These are phyloP conservation scores for Ambrosia artemisiifolia DNA, from an alignment of 129 eudicot genomes.

Conservation along the genomic window DNA sequence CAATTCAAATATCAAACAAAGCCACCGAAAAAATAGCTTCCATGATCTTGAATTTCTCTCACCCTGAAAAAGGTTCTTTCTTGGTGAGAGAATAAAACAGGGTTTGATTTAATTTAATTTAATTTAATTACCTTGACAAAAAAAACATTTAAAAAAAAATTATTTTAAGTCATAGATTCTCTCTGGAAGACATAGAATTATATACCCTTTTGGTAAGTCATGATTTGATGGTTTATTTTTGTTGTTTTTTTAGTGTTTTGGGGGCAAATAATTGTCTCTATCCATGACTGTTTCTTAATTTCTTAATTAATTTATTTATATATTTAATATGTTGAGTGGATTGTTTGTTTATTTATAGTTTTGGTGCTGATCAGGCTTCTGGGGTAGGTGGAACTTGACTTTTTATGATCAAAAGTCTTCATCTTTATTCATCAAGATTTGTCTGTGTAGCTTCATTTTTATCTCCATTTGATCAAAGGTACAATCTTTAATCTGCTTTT, in stretches of 20 bases:
- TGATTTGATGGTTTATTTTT: slow-evolving; percentile 30
- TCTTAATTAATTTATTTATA: background rate
- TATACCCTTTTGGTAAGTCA: slow-evolving; percentile 30
- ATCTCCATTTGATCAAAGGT: slow-evolving; percentile 19
- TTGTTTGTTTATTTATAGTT: slow-evolving; percentile 7
- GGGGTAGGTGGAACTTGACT: slow-evolving; percentile 32
- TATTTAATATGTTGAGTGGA: slow-evolving; percentile 15
- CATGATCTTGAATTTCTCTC: slow-evolving; percentile 25
- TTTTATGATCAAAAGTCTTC: slow-evolving; percentile 18
- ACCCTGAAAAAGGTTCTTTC: slow-evolving; percentile 28
- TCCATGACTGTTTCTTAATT: slow-evolving; percentile 36
- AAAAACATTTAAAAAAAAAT: too few species aligned
- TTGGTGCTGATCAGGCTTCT: slow-evolving; percentile 35
- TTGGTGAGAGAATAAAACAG: slow-evolving; percentile 20
- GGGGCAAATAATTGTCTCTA: slow-evolving; percentile 31
- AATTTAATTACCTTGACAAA: slow-evolving; percentile 14
- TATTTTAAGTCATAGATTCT: slow-evolving; percentile 23
- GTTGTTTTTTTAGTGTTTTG: slow-evolving; percentile 22
- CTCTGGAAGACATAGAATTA: slow-evolving; percentile 25
- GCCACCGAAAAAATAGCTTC: background rate
- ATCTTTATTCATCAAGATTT: slow-evolving; percentile 23
- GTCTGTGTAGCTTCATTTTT: background rate
- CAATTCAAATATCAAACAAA: slow-evolving; percentile 25
- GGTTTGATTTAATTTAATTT: slow-evolving; percentile 7
- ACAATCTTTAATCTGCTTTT: slow-evolving; percentile 19